Evolutionary conservation across 108 stramenopile species (phyloP).

Genomic region (Nitzschia sp.): DNA sequence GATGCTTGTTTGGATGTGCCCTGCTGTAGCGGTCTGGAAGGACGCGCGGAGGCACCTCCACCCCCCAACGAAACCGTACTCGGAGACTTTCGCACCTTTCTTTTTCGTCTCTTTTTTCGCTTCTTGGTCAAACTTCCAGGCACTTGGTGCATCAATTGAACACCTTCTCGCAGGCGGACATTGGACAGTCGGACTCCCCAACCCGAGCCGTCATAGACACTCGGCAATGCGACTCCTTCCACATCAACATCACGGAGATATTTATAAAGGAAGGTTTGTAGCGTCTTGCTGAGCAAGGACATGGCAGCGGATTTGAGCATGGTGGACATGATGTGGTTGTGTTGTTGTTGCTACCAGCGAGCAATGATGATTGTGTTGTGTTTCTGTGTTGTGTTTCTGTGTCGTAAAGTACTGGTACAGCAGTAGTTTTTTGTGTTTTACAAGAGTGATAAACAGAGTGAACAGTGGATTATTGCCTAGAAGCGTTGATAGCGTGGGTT

Average conservation of each 20-base stretch:
- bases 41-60: too few species aligned
- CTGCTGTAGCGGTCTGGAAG: neutral
- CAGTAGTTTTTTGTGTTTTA: too few species aligned
- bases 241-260: constrained; percentile 80
- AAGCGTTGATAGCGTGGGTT: too few species aligned
- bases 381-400: neutral
- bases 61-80: too few species aligned
- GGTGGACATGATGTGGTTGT: constrained; percentile 36
- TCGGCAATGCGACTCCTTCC: constrained; percentile 62
- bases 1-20: neutral
- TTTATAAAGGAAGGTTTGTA: constrained; percentile 72
- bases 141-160: constrained; percentile 59
- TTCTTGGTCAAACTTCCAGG: constrained; percentile 49
- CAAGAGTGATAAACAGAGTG: too few species aligned
- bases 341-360: neutral
- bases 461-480: too few species aligned
- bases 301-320: constrained; percentile 67
- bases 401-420: neutral
- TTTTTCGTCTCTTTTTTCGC: constrained; percentile 36
- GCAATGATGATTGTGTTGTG: neutral
- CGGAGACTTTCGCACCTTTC: constrained; percentile 9
- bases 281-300: constrained; percentile 66
- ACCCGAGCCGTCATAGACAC: constrained; percentile 47
- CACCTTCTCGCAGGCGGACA: constrained; percentile 77
- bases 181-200: constrained; percentile 82